Conservation (phyloP, 495 filamentous ascomycete species). For the Lophiotrema nucula region DNA sequence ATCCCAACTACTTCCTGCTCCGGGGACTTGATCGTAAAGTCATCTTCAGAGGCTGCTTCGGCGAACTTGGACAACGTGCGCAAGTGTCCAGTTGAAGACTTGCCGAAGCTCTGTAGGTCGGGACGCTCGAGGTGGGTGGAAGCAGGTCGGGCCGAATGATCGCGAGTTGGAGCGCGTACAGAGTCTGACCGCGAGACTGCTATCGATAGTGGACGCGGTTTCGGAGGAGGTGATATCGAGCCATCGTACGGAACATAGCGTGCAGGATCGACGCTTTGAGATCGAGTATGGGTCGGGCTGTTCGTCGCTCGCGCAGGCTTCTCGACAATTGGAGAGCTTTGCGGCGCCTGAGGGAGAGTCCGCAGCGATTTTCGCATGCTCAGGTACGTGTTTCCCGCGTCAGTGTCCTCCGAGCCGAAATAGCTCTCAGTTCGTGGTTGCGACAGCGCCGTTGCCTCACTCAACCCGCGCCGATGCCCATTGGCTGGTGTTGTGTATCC, state of each 20-base stretch:
- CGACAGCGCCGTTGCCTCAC: conserved; percentile 59
- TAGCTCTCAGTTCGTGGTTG: conserved; percentile 45
- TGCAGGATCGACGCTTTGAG: conserved; percentile 32
- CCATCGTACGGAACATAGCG: conserved; percentile 30
- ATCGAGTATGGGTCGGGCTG: conserved; percentile 34
- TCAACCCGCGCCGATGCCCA: conserved; percentile 74
- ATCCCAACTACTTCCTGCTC: conserved; percentile 84
- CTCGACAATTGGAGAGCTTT: conserved; percentile 46
- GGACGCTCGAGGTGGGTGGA: conserved; percentile 45
- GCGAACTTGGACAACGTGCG: conserved; percentile 86
- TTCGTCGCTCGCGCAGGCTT: conserved; percentile 12
- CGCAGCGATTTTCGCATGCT: conserved; percentile 73
- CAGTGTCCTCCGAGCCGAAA: conserved; percentile 46
- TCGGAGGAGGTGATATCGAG: conserved; percentile 32
- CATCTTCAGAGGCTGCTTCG: conserved; percentile 66
- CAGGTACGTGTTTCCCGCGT: conserved; percentile 60
- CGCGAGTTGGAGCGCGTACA: conserved; percentile 36
- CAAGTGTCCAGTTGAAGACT: conserved; percentile 83
- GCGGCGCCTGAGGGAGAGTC: conserved; percentile 69
- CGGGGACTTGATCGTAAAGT: conserved; percentile 71
- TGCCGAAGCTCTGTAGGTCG: conserved; percentile 73
- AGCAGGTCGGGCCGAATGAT: conserved; percentile 17
- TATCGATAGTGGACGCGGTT: conserved; percentile 37
- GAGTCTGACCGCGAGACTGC: conserved; percentile 42
- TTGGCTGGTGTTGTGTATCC: conserved; percentile 47